Percentiles rank a stretch among this genome's conserved stretches.
Evolutionary conservation across 345 rosid genomes (phyloP).

Genomic region (Citrus inodora): DNA sequence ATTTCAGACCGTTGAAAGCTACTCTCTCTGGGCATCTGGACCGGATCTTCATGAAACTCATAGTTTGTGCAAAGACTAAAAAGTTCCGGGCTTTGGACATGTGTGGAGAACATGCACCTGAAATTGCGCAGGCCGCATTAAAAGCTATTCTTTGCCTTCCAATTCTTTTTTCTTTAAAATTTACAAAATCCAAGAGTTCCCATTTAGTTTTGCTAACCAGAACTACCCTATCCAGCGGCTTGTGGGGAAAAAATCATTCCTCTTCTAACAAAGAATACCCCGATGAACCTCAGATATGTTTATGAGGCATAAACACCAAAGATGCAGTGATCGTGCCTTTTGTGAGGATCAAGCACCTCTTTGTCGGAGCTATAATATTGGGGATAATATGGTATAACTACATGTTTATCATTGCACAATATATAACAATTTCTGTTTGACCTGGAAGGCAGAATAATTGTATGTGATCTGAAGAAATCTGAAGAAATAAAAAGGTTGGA

Average conservation of each 20-base stretch:
- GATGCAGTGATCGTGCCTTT: neutral
- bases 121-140: constrained; percentile 61
- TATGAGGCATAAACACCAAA: neutral
- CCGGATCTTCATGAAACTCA: constrained; percentile 77
- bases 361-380: neutral
- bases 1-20: constrained; percentile 89
- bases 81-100: constrained; percentile 76
- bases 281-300: neutral
- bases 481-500: neutral
- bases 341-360: neutral
- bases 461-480: neutral
- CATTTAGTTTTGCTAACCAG: neutral
- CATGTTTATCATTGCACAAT: neutral
- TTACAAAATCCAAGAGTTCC: neutral
- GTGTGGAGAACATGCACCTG: constrained; percentile 94
- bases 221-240: neutral
- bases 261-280: too few relatives aligned
- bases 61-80: constrained; percentile 75
- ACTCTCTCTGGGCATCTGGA: constrained; percentile 96
- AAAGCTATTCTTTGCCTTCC: neutral
- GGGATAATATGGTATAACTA: neutral
- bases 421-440: neutral
- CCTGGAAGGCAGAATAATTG: neutral
- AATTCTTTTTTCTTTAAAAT: neutral
- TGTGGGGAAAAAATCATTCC: neutral